phyloP scores from a whole-genome alignment of 1,284 basidiomycete species.

The Crucibulum cyathiforme region DNA sequence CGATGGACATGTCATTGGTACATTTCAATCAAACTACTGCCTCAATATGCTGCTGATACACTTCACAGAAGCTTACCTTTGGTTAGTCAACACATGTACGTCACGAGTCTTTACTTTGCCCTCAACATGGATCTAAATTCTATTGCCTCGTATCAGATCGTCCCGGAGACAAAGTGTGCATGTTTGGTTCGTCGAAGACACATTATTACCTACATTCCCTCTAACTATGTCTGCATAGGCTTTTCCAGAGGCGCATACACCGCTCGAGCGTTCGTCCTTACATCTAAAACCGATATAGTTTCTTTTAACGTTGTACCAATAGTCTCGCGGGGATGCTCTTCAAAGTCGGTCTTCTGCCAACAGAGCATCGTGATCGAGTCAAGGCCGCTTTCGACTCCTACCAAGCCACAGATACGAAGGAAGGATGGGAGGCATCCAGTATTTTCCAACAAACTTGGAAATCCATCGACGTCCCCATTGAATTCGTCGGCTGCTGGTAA shows the following conservation, averaged over 20 bases:
- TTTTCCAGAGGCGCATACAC: slow-evolving; percentile 68
- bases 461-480: slow-evolving; percentile 53
- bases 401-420: slow-evolving; percentile 37
- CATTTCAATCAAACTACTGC: neutral
- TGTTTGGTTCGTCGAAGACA: slow-evolving; percentile 39
- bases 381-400: slow-evolving; percentile 64
- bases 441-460: slow-evolving; percentile 65
- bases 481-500: slow-evolving; percentile 62
- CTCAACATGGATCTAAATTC: neutral
- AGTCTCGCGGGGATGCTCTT: slow-evolving; percentile 63
- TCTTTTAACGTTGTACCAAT: slow-evolving; percentile 5
- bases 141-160: slow-evolving; percentile 31
- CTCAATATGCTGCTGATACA: neutral
- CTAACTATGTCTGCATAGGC: slow-evolving; percentile 13
- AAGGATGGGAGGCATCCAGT: slow-evolving; percentile 55
- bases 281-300: neutral
- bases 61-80: neutral
- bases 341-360: slow-evolving; percentile 42
- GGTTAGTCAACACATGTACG: neutral
- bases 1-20: neutral
- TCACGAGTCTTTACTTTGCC: neutral
- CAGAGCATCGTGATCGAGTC: slow-evolving; percentile 53
- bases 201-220: neutral
- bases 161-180: slow-evolving; percentile 49
- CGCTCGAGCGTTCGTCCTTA: slow-evolving; percentile 38